Conservation (phyloP, 805 yeast genomes). For the Wickerhamomyces rabaulensis region DNA sequence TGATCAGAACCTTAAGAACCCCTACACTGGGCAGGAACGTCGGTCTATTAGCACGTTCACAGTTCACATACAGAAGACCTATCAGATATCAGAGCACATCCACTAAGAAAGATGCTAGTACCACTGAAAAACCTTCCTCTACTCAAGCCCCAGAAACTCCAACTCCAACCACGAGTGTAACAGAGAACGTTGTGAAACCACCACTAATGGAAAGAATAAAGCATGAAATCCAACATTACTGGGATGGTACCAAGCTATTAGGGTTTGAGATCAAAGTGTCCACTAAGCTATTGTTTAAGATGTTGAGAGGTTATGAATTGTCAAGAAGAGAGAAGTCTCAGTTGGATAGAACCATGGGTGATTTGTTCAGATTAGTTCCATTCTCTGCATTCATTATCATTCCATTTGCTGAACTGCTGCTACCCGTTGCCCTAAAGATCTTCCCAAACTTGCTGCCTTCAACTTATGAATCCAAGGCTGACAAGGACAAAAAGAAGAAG, state of each 20-base stretch:
- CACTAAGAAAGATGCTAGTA: neutral
- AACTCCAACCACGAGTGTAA: neutral
- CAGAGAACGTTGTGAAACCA: conserved; percentile 30
- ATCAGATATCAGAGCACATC: conserved; percentile 4
- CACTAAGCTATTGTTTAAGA: conserved; percentile 69
- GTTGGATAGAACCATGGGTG: conserved; percentile 79
- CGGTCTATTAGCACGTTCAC: neutral
- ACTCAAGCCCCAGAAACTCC: neutral
- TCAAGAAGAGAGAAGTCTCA: conserved; percentile 89
- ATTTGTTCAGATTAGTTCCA: conserved; percentile 84
- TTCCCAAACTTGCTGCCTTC: conserved; percentile 95
- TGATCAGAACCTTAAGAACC: neutral
- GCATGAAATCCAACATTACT: conserved; percentile 85
- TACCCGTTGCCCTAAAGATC: conserved; percentile 85
- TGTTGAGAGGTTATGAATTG: conserved; percentile 86
- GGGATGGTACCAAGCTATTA: conserved; percentile 92
- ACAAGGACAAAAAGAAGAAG: conserved; percentile 52
- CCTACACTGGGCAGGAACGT: neutral
- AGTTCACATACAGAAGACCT: neutral
- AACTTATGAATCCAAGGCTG: conserved; percentile 70
- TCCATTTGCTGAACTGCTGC: conserved; percentile 89
- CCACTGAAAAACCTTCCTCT: neutral
- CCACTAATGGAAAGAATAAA: conserved; percentile 80
- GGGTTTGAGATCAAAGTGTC: conserved; percentile 89
- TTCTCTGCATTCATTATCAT: conserved; percentile 84